phyloP scores from a whole-genome alignment of 352 stramenopile genomes.

The Phytophthora sp. region DNA sequence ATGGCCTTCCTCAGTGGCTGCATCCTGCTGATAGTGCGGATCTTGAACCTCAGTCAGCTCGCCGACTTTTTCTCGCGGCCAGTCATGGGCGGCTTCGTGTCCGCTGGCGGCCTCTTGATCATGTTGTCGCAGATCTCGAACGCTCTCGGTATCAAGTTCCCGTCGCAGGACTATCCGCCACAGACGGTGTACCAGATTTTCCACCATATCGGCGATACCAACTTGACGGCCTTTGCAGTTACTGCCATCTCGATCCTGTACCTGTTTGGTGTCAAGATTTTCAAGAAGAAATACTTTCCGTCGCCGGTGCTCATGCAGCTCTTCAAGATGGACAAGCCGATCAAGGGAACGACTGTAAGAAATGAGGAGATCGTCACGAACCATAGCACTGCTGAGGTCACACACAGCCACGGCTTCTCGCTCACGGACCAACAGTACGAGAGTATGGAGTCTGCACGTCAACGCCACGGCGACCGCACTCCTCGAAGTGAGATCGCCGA shows the following conservation, averaged over 20 bases:
- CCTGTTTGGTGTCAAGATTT: slow-evolving; percentile 50
- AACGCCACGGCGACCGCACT: slow-evolving; percentile 14
- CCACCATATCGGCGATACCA: slow-evolving; percentile 61
- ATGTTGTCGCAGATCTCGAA: slow-evolving; percentile 88
- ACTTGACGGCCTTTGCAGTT: slow-evolving; percentile 76
- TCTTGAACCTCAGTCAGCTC: slow-evolving; percentile 84
- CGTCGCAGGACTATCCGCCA: slow-evolving; percentile 53
- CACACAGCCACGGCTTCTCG: slow-evolving; percentile 44
- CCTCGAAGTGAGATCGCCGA: slow-evolving; percentile 9
- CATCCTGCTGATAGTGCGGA: slow-evolving; percentile 77
- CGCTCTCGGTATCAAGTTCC: slow-evolving; percentile 77
- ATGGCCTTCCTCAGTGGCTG: slow-evolving; percentile 83
- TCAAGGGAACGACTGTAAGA: slow-evolving; percentile 12
- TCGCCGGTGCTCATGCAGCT: slow-evolving; percentile 39
- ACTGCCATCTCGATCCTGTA: slow-evolving; percentile 61
- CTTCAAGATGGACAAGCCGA: slow-evolving; percentile 32
- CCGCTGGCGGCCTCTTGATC: slow-evolving; percentile 89
- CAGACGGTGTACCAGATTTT: slow-evolving; percentile 72
- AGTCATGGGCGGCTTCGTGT: slow-evolving; percentile 92
- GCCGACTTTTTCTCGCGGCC: slow-evolving; percentile 91
- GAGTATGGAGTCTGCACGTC: slow-evolving; percentile 40
- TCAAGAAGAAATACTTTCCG: slow-evolving; percentile 53
- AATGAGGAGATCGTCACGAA: slow-evolving; percentile 25
- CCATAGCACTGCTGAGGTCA: slow-evolving; percentile 16
- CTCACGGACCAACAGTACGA: slow-evolving; percentile 57